Base-by-base conservation (phyloP, 1,284 basidiomycete species). In the Tylopilus sp. region DNA sequence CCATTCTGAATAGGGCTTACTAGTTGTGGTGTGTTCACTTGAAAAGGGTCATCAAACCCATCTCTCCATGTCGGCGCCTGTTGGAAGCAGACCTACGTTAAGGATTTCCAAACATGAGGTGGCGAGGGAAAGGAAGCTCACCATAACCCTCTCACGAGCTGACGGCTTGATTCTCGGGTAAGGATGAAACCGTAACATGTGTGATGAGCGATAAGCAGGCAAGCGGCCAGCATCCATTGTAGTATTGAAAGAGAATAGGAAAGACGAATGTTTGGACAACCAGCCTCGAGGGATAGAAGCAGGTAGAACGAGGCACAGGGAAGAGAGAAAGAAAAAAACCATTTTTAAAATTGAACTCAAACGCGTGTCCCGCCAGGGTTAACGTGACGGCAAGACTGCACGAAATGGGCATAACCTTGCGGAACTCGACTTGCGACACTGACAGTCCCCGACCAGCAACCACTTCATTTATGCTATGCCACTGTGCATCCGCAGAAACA, bases 181-280 rank as follows among this genome's bases (percentile, higher is more conserved):
- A 53, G 74, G 74, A 61, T 76, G 74, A 44, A 65, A 78, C 29
- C 74, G 61, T 32, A 75, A 58, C 6, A 79, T 56, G 41, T 79
- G 71, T 2, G 76, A 78, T 2, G 76, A 76, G 22, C 77, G 77
- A 56, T 78, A 76, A 39, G 70, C 61, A 5, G 75, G 77, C 0
- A 76, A 65, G 0, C 66, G 57, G 0, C 55, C 59, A 2, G 56
- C 38, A 38, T 77, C 77, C 71, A 75, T 79, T 36, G 29, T 32
- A 51, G 41, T n/a, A 55, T 53, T 15, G 36, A 64, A 33, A 65
- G 52, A n/a, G 36, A 8, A 26, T n/a, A 53, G 33, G 36, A 61
- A 33, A 22, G 51, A 44, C 56, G 56, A 51, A 36, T 52, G 33
- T 44, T 32, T 52, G 36, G 36, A 41, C 39, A 16, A 41, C 51